A percentile compares a stretch with the other conserved stretches of the same genome.
phyloP scores from a whole-genome alignment of 2,329 filamentous ascomycete species.

The Acrocalymma vagum region DNA sequence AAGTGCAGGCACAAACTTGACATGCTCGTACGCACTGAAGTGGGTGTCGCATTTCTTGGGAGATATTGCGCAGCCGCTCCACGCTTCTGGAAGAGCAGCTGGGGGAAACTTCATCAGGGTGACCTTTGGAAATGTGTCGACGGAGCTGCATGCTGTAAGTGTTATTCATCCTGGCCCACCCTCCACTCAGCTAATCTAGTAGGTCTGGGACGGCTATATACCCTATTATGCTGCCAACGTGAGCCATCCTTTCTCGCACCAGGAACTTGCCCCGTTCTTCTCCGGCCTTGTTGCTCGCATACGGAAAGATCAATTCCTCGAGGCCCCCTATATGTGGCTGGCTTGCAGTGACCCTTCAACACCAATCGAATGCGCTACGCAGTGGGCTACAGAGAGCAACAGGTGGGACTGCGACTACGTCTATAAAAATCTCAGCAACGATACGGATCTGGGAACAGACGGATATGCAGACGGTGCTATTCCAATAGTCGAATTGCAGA shows the following conservation, averaged over 20 bases:
- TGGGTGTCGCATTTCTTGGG: slow-evolving; percentile 53
- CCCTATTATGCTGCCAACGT: slow-evolving; percentile 47
- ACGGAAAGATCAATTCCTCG: slow-evolving; percentile 42
- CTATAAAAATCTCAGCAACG: slow-evolving; percentile 39
- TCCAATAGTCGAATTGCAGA: slow-evolving; percentile 51
- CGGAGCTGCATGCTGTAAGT: slow-evolving; percentile 50
- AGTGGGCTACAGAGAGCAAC: slow-evolving; percentile 51
- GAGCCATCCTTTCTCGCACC: slow-evolving; percentile 42
- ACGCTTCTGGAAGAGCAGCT: slow-evolving; percentile 47
- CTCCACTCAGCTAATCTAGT: slow-evolving; percentile 16
- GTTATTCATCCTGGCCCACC: neutral
- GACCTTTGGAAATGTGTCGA: slow-evolving; percentile 42
- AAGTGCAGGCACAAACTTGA: slow-evolving; percentile 40
- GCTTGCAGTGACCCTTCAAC: slow-evolving; percentile 43
- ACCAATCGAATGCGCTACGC: slow-evolving; percentile 42
- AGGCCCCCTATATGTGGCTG: slow-evolving; percentile 46
- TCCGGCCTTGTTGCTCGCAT: slow-evolving; percentile 44
- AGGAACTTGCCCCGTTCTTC: slow-evolving; percentile 47
- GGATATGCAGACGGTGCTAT: slow-evolving; percentile 50
- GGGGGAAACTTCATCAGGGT: slow-evolving; percentile 51
- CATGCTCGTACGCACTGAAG: slow-evolving; percentile 52
- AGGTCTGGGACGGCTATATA: slow-evolving; percentile 52
- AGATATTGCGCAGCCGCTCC: slow-evolving; percentile 52
- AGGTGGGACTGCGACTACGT: slow-evolving; percentile 51
- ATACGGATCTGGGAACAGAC: slow-evolving; percentile 43